phyloP scores from a whole-genome alignment of 176 grass and related monocot genomes.

The Aegilops sharonensis region DNA sequence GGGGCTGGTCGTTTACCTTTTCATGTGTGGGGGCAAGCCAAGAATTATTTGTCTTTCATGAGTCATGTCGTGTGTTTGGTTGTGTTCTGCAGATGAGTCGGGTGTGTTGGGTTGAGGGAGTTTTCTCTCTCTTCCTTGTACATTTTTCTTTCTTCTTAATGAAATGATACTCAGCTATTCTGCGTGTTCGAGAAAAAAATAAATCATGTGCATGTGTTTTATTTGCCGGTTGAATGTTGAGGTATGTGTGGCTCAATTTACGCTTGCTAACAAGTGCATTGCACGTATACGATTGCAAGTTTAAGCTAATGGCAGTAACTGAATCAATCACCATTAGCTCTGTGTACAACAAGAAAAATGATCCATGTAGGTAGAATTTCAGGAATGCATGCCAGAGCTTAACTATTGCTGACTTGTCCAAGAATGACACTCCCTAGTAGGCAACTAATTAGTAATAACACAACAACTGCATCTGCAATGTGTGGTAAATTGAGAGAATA shows the following conservation, averaged over 20 bases:
- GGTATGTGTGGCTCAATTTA: not conserved
- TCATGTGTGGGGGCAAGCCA: too few relatives aligned
- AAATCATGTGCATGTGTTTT: not conserved
- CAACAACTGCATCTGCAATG: not conserved
- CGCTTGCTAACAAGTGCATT: not conserved
- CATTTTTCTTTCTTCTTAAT: too few relatives aligned
- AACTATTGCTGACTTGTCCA: not conserved
- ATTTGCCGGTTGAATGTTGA: not conserved
- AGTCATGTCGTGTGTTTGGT: too few relatives aligned
- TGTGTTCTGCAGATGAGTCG: too few relatives aligned
- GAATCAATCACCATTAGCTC: not conserved
- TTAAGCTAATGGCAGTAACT: not conserved
- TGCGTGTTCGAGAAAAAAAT: too few relatives aligned
- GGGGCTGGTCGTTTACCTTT: too few relatives aligned
- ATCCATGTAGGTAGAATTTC: not conserved
- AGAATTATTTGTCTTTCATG: too few relatives aligned
- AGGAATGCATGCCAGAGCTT: not conserved
- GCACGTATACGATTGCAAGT: not conserved
- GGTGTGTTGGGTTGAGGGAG: too few relatives aligned
- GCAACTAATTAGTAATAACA: not conserved
- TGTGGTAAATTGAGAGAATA: not conserved
- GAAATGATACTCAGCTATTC: too few relatives aligned
- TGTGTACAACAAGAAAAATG: not conserved
- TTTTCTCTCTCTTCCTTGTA: too few relatives aligned
- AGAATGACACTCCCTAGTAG: not conserved